Evolutionary conservation across 2,329 filamentous ascomycete species (phyloP), one percentile per base, ranked within the genome.

Genomic region (Coniosporium tulheliwenetii): DNA sequence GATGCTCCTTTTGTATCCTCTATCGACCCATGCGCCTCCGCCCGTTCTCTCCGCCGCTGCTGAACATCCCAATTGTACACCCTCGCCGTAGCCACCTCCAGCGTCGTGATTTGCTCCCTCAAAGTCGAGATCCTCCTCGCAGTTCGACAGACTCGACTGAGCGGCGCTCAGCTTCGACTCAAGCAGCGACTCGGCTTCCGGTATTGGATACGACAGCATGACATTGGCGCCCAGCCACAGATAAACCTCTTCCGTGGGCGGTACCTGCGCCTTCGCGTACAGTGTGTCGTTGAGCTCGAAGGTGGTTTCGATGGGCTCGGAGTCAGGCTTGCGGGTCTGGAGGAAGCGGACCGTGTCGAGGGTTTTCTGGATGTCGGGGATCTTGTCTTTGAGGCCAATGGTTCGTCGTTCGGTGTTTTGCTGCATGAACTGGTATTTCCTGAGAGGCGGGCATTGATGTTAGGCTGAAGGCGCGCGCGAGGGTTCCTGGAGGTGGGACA

Each of bases 11-110:
- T 26, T 7, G 7, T 26, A 26, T 26, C 19, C 19, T 7, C 19
- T 26, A 26, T 26, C 19, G 19, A 26, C 19, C 19, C 19, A 26
- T 26, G 57, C 8, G 46, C 50, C 33, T 81, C 78, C 3, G 64
- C 69, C 60, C 86, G 91, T 45, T 94, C 86, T 68, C 94, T 95
- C 51, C 91, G 73, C 64, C 93, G 85, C 67, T 94, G 84, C 36
- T 89, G 85, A 4, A 98, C 86, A 55, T 98, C 91, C 89, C 91
- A 96, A 62, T 98, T 98, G 63, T 98, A 96, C n/a, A 98, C 87
- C 48, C 91, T 74, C 15, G 91, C 91, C 34, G 89, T 86, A 3
- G 91, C 91, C 30, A 98, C 91, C 62, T 98, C 91, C 69, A 98
- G 80, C 0, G 87, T 95, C 47, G 91, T 98, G 51, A 98, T 93